These are phyloP conservation scores for Xylaria cubensis DNA, from an alignment of 495 filamentous ascomycete species.

Conservation along the genomic window DNA sequence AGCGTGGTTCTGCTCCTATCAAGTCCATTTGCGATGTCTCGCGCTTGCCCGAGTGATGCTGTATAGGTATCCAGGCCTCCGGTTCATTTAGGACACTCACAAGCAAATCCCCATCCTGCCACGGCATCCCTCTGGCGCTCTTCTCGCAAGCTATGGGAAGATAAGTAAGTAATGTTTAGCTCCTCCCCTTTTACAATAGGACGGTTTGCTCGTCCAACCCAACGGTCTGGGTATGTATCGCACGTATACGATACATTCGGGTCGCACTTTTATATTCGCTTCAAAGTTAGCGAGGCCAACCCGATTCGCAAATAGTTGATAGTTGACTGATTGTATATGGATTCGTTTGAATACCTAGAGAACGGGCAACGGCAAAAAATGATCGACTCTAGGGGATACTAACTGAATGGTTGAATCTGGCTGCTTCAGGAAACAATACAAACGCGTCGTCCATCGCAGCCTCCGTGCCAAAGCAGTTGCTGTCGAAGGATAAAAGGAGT, in stretches of 20 bases:
- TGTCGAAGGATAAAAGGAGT: not conserved
- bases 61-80: constrained; percentile 1
- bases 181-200: constrained; percentile 10
- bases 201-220: not conserved
- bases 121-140: not conserved
- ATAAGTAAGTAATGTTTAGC: not conserved
- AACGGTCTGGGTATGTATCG: not conserved
- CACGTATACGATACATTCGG: not conserved
- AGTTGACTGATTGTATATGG: not conserved
- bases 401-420: constrained; percentile 24
- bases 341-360: not conserved
- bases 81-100: not conserved
- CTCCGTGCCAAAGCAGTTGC: not conserved
- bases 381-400: not conserved
- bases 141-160: not conserved
- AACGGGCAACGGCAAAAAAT: not conserved
- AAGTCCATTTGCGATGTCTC: not conserved
- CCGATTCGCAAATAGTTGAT: not conserved
- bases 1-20: not conserved
- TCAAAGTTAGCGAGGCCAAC: not conserved
- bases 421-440: not conserved
- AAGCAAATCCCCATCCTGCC: not conserved
- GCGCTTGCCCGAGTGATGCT: constrained; percentile 6
- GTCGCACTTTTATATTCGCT: not conserved
- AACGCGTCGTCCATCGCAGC: not conserved